Evolutionary conservation across 2,329 filamentous ascomycete genomes (phyloP).

Genomic region (Escovopsis sp.): DNA sequence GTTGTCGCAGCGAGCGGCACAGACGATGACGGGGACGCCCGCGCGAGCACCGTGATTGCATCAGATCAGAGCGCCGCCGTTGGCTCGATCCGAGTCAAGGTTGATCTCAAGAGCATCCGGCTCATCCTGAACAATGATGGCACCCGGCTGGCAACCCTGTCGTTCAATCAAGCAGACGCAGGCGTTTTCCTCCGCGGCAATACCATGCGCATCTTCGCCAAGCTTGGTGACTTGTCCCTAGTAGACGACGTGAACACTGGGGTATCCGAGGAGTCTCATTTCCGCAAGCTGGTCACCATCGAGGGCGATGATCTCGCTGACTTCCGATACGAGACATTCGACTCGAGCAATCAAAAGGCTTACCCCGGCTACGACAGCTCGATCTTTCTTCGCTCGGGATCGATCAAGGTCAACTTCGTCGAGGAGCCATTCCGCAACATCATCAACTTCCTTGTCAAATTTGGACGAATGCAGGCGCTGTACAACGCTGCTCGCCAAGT

Average conservation of each 20-base stretch:
- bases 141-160: constrained; percentile 81
- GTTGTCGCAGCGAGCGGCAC: constrained; percentile 17
- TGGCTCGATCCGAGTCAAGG: constrained; percentile 83
- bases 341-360: constrained; percentile 48
- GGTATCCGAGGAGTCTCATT: constrained; percentile 62
- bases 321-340: constrained; percentile 95
- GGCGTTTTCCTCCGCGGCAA: constrained; percentile 76
- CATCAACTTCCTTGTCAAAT: constrained; percentile 94
- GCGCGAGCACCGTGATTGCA: constrained; percentile 20
- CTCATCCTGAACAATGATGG: constrained; percentile 96
- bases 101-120: constrained; percentile 83
- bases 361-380: constrained; percentile 95
- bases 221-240: constrained; percentile 73
- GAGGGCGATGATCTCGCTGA: constrained; percentile 92
- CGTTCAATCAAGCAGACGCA: constrained; percentile 82
- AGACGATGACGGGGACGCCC: constrained; percentile 19
- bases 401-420: constrained; percentile 91
- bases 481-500: constrained; percentile 95
- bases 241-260: constrained; percentile 91
- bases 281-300: constrained; percentile 83
- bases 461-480: constrained; percentile 98
- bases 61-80: constrained; percentile 22
- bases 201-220: constrained; percentile 75
- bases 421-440: constrained; percentile 98
- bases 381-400: constrained; percentile 79